Percentiles rank a stretch among this genome's conserved stretches.
Conservation (phyloP, 495 filamentous ascomycete genomes). For the Penicillium canariense region DNA sequence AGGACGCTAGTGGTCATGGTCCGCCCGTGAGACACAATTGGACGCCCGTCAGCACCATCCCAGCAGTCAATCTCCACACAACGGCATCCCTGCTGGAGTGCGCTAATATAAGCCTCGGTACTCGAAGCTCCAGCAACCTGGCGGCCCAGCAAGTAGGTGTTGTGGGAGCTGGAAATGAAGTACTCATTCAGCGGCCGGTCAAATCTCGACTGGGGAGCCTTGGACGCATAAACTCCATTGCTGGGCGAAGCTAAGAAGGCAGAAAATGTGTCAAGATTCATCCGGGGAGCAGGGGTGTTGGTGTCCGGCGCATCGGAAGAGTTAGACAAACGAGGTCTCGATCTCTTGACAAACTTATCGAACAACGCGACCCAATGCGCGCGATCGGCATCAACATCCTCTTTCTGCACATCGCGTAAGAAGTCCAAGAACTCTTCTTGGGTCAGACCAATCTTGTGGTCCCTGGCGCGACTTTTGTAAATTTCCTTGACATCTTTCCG, state of each 20-base stretch:
- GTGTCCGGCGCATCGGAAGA: constrained; percentile 34
- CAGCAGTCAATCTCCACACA: constrained; percentile 98
- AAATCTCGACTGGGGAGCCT: constrained; percentile 56
- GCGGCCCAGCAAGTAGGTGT: constrained; percentile 90
- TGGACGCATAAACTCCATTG: constrained; percentile 60
- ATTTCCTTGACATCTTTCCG: constrained; percentile 75
- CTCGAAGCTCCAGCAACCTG: constrained; percentile 89
- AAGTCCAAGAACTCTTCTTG: constrained; percentile 73
- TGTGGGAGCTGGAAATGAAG: constrained; percentile 97
- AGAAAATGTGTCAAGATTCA: constrained; percentile 73
- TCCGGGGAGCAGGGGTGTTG: constrained; percentile 42
- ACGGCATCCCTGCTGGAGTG: constrained; percentile 84
- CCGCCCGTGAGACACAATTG: constrained; percentile 85
- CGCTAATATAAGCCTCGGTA: constrained; percentile 88
- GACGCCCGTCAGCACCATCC: constrained; percentile 84
- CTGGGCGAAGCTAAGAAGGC: constrained; percentile 71
- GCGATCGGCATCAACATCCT: constrained; percentile 66
- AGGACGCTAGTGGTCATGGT: constrained; percentile 82
- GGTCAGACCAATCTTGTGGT: constrained; percentile 60
- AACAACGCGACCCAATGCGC: constrained; percentile 72
- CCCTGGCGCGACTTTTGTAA: constrained; percentile 52
- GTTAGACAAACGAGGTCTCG: constrained; percentile 51
- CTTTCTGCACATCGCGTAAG: constrained; percentile 67
- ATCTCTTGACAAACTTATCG: constrained; percentile 65
- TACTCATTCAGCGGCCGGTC: constrained; percentile 93